Base-by-base conservation (phyloP, 768 basidiomycete genomes). In the Roridomyces roridus region DNA sequence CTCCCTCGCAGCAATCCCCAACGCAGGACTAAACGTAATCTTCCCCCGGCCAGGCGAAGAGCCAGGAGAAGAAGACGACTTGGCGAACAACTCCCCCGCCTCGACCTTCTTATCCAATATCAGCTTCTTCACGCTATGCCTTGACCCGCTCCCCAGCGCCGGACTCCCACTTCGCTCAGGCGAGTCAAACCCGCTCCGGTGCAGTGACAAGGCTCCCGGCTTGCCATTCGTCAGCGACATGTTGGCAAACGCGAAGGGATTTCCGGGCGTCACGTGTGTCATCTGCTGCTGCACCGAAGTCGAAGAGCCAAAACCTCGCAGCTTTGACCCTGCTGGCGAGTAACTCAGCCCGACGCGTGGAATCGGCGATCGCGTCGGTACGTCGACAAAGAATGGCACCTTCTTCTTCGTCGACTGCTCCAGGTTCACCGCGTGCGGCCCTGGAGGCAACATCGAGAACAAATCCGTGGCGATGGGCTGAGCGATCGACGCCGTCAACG, bases 121-220 rank as follows among this genome's bases (percentile, higher is more conserved):
- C 55, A 98, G 81, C 68, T 96, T 96, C 79, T 98, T 98, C 55
- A 96, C 92, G 68, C 93, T 96, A 55, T 89, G 85, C 51, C 88
- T 79, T 55, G 74, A 79, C 39, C 85, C 90, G 64, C 83, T 88
- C 6, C 91, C 90, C 45, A 92, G 71, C 5, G 85, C 77, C 1
- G 88, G 86, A 60, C 84, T 87, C 10, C 82, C 74, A 51, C 83
- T 84, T 25, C 81, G 81, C 53, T 94, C 91, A 5, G 89, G 80
- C 1, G 72, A 71, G 52, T 87, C 82, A 6, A 67, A 63, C 21
- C 75, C 70, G 58, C 77, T 34, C 31, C 31, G 7, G 11, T 8
- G 29, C 29, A 88, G 65, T 9, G 82, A 75, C 34, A 92, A 74
- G 9, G 82, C 78, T 46, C 81, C 80, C 0, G 80, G 72, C 65